A percentile compares a stretch with the other conserved stretches of the same genome.
Evolutionary conservation across 2,329 filamentous ascomycete genomes (phyloP).

Genomic region (Fusarium annulatum): DNA sequence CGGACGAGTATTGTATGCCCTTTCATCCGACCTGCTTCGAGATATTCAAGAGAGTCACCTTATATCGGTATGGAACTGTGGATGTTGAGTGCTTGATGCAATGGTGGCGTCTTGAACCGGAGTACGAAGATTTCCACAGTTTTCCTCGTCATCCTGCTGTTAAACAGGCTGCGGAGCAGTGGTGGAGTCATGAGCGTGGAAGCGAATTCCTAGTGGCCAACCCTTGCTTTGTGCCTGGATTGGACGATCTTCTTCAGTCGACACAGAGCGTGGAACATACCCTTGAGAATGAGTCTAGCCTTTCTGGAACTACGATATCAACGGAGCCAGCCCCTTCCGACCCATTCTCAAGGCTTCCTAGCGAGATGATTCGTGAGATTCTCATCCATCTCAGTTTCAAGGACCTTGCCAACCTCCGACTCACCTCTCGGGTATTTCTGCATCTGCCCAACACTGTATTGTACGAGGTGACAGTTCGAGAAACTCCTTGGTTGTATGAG

Average conservation of each 20-base stretch:
- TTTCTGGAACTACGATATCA: accelerated
- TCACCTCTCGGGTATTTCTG: conserved; percentile 25
- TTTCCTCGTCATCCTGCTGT: conserved; percentile 28
- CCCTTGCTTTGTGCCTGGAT: conserved; percentile 30
- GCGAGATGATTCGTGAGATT: conserved; percentile 24
- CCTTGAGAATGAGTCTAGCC: neutral
- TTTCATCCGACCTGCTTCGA: conserved; percentile 48
- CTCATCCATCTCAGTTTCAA: conserved; percentile 8
- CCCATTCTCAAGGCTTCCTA: conserved; percentile 11
- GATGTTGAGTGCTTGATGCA: conserved; percentile 34
- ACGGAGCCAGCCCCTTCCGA: neutral
- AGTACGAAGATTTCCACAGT: neutral
- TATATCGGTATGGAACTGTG: conserved; percentile 20
- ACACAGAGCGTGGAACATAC: neutral
- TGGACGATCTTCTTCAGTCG: conserved; percentile 7
- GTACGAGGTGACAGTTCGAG: conserved; percentile 3
- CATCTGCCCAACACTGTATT: conserved; percentile 15
- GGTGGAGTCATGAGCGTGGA: conserved; percentile 22
- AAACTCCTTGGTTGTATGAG: conserved; percentile 34
- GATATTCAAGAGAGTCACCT: conserved; percentile 43
- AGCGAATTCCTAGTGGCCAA: conserved; percentile 38
- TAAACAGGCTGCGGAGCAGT: neutral
- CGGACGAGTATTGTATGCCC: conserved; percentile 27
- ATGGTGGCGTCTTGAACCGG: conserved; percentile 22
- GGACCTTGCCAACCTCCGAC: conserved; percentile 24